Evolutionary conservation across 805 yeast genomes (phyloP), one percentile per base, ranked within the genome.

Genomic region (Yarrowia keelungensis): DNA sequence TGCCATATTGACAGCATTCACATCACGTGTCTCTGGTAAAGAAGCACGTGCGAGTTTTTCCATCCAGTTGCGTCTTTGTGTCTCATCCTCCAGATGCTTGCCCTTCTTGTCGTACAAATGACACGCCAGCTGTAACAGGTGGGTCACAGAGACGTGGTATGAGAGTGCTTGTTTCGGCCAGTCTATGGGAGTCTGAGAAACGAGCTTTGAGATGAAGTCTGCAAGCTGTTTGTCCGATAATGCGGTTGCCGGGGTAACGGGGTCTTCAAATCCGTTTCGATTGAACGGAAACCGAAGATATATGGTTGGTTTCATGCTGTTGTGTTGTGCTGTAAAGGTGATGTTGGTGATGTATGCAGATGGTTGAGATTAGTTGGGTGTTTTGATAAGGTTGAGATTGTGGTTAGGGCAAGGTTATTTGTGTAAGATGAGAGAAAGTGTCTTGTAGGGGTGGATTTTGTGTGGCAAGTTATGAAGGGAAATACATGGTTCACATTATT

Each of bases 101-200:
- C 64, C 64, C 49, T 43, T 56, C n/a, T 56, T 56, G 49, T 59
- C 65, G 43, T 59, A 59, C 50, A 59, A 43, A 35, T 59, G 65
- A 19, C 50, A 59, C 2, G 51, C 51, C 42, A 43, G 51, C 35
- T 59, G 65, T 14, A 43, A 12, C 35, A 59, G 51, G 16, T 43
- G 46, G 8, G 14, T 12, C 12, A 59, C 51, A 3, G 65, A 32
- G 14, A 59, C 51, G 65, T 59, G 50, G 42, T 43, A 59, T 1
- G 41, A 35, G 10, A 16, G 32, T 3, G 65, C 65, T 10, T n/a
- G 14, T 16, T 59, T 32, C 12, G 19, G 51, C 65, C 65, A 59
- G 42, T 59, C 65, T 0, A 59, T 12, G 12, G 41, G 9, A 10
- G 19, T 10, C 4, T 10, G 10, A 8, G 51, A 32, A 32, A 59